Percentiles rank a stretch among this genome's conserved stretches.
phyloP scores from a whole-genome alignment of 257 asterid genomes.

The Solanum rostratum region DNA sequence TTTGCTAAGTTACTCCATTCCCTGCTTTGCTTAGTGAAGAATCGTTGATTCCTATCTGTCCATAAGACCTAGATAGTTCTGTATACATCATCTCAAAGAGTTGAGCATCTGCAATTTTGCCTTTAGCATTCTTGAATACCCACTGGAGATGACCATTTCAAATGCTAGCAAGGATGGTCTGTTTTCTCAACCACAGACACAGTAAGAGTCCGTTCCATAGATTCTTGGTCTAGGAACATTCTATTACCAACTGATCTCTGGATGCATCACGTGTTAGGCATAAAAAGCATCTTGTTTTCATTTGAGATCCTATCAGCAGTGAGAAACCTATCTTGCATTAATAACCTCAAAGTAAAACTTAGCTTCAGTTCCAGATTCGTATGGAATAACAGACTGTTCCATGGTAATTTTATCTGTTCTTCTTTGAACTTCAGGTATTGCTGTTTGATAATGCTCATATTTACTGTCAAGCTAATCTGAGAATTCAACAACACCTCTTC shows the following conservation, averaged over 20 bases:
- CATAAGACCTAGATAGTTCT: neutral
- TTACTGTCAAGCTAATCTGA: neutral
- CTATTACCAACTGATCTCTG: neutral
- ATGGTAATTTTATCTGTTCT: neutral
- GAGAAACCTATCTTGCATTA: neutral
- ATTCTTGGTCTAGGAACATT: neutral
- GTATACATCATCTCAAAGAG: neutral
- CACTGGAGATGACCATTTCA: neutral
- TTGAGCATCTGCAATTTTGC: neutral
- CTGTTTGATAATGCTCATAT: neutral
- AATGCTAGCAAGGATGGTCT: neutral
- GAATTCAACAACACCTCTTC: neutral
- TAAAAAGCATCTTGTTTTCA: neutral
- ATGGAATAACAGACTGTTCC: neutral
- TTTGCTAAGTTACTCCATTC: neutral
- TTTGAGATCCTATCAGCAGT: neutral
- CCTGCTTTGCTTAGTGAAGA: neutral
- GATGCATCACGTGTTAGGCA: neutral
- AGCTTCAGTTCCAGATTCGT: neutral
- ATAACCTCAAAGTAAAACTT: neutral
- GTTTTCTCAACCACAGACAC: neutral
- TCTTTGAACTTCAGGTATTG: neutral
- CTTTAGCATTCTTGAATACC: neutral
- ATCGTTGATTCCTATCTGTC: neutral
- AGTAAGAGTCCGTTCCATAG: neutral